Evolutionary conservation across 192 early-diverging fungal species (phyloP), one percentile per base, ranked within the genome.

Genomic region (Coemansia aciculifera): DNA sequence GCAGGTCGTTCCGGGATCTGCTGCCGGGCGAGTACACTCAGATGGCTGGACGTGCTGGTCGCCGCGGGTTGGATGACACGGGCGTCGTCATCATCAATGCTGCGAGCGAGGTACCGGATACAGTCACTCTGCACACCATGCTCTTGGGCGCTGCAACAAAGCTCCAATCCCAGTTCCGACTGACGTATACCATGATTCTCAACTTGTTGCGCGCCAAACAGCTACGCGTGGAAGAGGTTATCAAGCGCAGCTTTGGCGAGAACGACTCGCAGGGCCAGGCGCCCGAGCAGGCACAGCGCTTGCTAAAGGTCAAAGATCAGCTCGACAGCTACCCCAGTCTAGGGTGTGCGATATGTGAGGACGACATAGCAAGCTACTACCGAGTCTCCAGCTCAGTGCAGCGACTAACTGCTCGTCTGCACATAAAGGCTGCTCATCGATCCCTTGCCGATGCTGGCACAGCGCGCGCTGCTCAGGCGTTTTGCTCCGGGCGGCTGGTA

Each of bases 151-250:
- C 84, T 17, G 91, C 96, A 0, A 95, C 94, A 9, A 95, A 95
- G 67, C 88, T 99, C 0, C 90, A 92, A 64, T 95, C 93, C 5
- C 96, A 98, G 77, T 99, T 99, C 88, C 87, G 94, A 15, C 80
- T 99, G 48, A 99, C 96, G 0, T 99, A 99, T 79, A 96, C 91
- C 40, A 99, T 99, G 97, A 97, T 99, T 62, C 76, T 99, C 21
- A 98, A 96, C 67, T 84, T 99, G 62, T 87, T 99, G 63, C 90
- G 97, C 37, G 95, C 96, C 3, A 94, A 97, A 70, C 91, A 94
- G 13, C 84, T 99, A 27, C 92, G 92, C 51, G 95, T 98, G 1
- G 97, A 99, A 67, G 97, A 99, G 66, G 95, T 99, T 90, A 98
- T 99, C 77, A 96, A 97, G 68, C 91, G 95, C 39, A 92, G 90